phyloP scores from a whole-genome alignment of 2,329 filamentous ascomycete species.

The Cordyceps fumosorosea region DNA sequence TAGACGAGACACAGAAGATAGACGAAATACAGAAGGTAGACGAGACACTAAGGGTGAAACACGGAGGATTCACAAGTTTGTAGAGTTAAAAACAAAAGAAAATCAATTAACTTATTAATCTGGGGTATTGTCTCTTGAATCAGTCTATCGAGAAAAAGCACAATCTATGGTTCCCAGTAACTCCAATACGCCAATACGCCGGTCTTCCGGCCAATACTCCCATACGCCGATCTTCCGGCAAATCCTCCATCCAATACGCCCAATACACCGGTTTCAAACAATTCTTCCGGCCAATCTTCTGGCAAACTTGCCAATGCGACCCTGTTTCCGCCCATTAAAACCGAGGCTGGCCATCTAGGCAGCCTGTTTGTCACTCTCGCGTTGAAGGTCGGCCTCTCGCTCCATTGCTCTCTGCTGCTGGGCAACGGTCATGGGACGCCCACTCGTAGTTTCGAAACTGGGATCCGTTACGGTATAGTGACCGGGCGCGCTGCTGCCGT shows the following conservation, averaged over 20 bases:
- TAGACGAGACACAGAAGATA: no score
- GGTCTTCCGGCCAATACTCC: no score
- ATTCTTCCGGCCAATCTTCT: no score
- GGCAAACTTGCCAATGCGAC: no score
- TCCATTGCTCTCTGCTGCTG: slow-evolving; percentile 15
- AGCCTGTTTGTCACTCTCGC: slow-evolving; percentile 18
- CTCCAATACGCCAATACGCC: no score
- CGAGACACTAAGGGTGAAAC: neutral
- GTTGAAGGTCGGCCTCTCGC: slow-evolving; percentile 18
- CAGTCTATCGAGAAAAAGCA: neutral
- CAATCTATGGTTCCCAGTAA: neutral
- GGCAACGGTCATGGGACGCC: slow-evolving; percentile 15
- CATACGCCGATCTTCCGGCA: no score
- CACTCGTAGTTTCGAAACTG: slow-evolving; percentile 18
- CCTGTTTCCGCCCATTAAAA: no score
- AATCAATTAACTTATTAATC: neutral
- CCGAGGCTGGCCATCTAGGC: slow-evolving; percentile 9
- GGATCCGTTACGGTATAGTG: slow-evolving; percentile 31
- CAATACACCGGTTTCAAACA: no score
- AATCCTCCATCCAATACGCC: no score
- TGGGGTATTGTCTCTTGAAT: neutral
- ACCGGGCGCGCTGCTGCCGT: slow-evolving; percentile 57
- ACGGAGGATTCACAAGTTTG: neutral
- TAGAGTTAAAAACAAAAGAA: neutral
- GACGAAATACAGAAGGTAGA: no score